Evolutionary conservation across 148 eudicot genomes (phyloP).

Genomic region (Amaranthus hypochondriacus): DNA sequence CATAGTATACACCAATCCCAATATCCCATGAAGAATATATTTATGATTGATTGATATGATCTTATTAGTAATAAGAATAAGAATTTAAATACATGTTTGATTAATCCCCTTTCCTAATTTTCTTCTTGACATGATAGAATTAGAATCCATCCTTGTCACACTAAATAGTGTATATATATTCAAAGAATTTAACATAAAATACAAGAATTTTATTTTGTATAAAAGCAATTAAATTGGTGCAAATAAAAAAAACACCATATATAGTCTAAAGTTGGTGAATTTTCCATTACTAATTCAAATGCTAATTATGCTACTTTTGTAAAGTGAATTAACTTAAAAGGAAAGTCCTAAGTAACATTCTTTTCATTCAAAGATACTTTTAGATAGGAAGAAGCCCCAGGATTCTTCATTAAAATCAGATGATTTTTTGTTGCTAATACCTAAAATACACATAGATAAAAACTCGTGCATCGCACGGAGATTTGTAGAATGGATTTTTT

Average conservation of each 20-base stretch:
- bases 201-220: not conserved
- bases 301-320: not conserved
- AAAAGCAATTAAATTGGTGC: slow-evolving; percentile 17
- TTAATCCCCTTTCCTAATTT: not conserved
- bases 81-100: not conserved
- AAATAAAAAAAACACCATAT: not conserved
- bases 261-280: slow-evolving; percentile 10
- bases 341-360: not conserved
- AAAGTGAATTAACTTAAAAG: not conserved
- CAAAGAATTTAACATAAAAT: slow-evolving; percentile 10
- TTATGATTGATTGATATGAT: too few species aligned
- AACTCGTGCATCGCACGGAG: too few species aligned
- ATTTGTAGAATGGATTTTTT: too few species aligned
- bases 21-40: too few species aligned
- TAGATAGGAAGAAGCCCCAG: not conserved
- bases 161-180: not conserved
- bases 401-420: not conserved
- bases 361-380: not conserved
- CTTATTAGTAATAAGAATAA: too few species aligned
- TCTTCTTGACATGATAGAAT: slow-evolving; percentile 2
- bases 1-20: too few species aligned
- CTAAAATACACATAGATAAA: too few species aligned
- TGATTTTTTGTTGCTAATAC: not conserved
- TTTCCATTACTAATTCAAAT: slow-evolving; percentile 3
- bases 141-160: slow-evolving; percentile 13